A percentile compares a stretch with the other conserved stretches of the same genome.
Evolutionary conservation across 768 basidiomycete species (phyloP).

Genomic region (Rhizopogon roseolus): DNA sequence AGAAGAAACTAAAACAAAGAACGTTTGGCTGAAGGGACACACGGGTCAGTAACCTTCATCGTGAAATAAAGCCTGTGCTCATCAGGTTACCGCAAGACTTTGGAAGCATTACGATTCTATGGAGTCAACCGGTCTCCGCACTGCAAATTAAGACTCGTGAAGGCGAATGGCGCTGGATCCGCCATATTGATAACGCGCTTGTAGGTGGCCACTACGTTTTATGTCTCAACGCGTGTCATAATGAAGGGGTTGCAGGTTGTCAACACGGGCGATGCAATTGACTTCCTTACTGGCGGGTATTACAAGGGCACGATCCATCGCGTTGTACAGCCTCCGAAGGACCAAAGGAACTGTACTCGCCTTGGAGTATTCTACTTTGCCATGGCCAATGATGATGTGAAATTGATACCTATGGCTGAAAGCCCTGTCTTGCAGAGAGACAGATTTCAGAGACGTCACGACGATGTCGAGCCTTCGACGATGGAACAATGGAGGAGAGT

Average conservation of each 20-base stretch:
- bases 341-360: slow-evolving; percentile 45
- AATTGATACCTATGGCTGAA: slow-evolving; percentile 38
- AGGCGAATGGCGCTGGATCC: slow-evolving; percentile 55
- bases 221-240: neutral
- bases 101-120: slow-evolving; percentile 52
- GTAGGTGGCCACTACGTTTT: slow-evolving; percentile 22
- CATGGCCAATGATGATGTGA: slow-evolving; percentile 45
- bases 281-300: slow-evolving; percentile 57
- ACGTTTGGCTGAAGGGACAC: slow-evolving; percentile 62
- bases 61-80: neutral
- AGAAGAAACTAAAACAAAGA: slow-evolving; percentile 45
- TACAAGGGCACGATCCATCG: slow-evolving; percentile 59
- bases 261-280: slow-evolving; percentile 55
- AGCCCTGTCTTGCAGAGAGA: slow-evolving; percentile 45
- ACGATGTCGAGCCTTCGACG: slow-evolving; percentile 40
- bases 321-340: slow-evolving; percentile 52
- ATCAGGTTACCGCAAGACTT: slow-evolving; percentile 32
- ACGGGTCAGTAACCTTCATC: slow-evolving; percentile 31
- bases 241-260: slow-evolving; percentile 36
- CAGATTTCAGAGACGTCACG: slow-evolving; percentile 34
- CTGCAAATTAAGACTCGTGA: slow-evolving; percentile 52
- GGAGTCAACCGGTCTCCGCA: slow-evolving; percentile 55
- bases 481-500: slow-evolving; percentile 50
- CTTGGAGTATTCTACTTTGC: slow-evolving; percentile 57
- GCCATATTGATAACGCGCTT: slow-evolving; percentile 53